phyloP scores from a whole-genome alignment of 2,329 filamentous ascomycete genomes.

The Ophiostoma sp. region DNA sequence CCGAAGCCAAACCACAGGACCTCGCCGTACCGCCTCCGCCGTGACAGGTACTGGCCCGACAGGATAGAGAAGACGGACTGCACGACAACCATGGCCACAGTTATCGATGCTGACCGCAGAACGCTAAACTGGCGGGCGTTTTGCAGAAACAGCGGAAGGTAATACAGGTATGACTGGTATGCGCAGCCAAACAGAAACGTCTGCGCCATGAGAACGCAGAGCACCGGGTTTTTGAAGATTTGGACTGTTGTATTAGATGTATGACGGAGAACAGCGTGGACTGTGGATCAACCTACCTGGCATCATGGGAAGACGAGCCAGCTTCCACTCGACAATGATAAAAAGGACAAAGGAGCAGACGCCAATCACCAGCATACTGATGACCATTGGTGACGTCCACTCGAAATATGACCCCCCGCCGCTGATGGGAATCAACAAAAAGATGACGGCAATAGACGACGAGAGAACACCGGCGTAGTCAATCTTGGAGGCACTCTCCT shows the following conservation, averaged over 20 bases:
- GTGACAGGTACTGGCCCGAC: neutral
- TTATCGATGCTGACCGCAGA: neutral
- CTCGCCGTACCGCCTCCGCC: neutral
- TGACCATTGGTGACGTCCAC: conserved; percentile 58
- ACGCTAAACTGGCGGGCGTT: neutral
- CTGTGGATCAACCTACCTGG: neutral
- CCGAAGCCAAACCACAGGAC: neutral
- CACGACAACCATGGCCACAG: neutral
- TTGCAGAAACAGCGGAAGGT: neutral
- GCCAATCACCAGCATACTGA: conserved; percentile 45
- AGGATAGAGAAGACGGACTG: neutral
- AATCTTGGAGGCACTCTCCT: conserved; percentile 41
- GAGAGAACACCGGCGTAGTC: conserved; percentile 59
- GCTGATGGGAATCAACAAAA: conserved; percentile 65
- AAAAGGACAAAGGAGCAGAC: neutral
- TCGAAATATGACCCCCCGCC: conserved; percentile 56
- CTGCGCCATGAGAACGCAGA: neutral
- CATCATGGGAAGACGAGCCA: neutral
- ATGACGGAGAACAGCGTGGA: neutral
- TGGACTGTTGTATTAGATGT: neutral
- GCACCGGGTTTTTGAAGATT: neutral
- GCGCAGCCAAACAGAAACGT: neutral
- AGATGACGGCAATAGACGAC: conserved; percentile 55
- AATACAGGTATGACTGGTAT: neutral
- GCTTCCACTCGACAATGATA: neutral